Base-by-base conservation (phyloP, 1,139 yeast species). In the Suhomyces bolitotheri region DNA sequence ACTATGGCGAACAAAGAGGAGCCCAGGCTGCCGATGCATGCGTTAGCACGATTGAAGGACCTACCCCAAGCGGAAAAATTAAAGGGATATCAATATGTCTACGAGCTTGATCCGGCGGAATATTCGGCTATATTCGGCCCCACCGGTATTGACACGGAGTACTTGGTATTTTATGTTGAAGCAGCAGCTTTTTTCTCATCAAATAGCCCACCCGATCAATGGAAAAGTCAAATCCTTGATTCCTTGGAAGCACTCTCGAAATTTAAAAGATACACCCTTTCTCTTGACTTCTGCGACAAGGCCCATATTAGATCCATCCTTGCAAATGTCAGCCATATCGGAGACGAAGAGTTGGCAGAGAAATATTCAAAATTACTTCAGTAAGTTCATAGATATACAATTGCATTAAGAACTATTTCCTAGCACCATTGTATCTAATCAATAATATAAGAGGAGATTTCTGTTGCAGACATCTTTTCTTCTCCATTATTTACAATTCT, bases 131-230 rank as follows among this genome's bases (percentile, higher is more conserved):
- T 78, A 2, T 78, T 76, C 42, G 48, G 56, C 2, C 43, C 54
- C 2, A 68, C 74, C 3, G 87, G 87, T 1, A 57, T 83, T 1
- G 90, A 83, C 39, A 56, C 76, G 0, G 78, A 75, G 12, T 71
- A 77, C 38, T 56, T 82, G 11, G 71, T 70, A 17, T 76, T 79
- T 44, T 66, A 69, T 33, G 42, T 81, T 9, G 78, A 76, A 31
- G 74, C 83, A 0, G 63, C 71, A 2, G 49, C 50, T 0, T 49
- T 46, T 39, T 48, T 50, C 3, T 47, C 64, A 0, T 38, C 34
- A 4, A 32, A 48, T 19, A 33, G 45, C 5, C 15, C 38, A 1
- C 46, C 57, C 3, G 42, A 45, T 4, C 36, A 46, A 13, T 56
- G 64, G 63, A 47, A 45, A 13, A 7, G 21, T 2, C 40, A 41